Base-by-base conservation (phyloP, 306 rosid genomes). In the Clitoria ternatea region DNA sequence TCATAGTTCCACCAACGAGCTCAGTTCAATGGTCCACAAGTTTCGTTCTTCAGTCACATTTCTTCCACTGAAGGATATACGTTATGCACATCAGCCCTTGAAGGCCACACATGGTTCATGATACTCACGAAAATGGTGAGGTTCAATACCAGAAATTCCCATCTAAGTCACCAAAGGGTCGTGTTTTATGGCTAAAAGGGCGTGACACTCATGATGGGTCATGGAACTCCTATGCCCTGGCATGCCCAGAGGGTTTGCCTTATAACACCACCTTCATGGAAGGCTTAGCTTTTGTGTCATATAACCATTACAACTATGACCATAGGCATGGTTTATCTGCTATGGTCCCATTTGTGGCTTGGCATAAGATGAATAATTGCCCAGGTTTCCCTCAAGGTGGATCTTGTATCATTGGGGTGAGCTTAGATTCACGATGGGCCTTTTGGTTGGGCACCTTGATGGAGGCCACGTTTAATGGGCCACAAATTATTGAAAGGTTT, bases 71-170 rank as follows among this genome's bases (percentile, higher is more conserved):
- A 87, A 87, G 65, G 91, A 90, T 59, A 74, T 87, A 19, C 88
- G 89, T 15, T 87, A 70, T 30, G 32, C 78, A 1, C 27, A 82
- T 2, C 42, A 1, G 61, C 93, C 8, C 86, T 80, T 1, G 66
- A 67, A 8, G 93, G 88, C 20, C 93, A 85, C 79, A 85, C 93
- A 6, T 85, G 96, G 93, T 85, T 90, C 85, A 87, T 90, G 91
- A 90, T 29, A 61, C 79, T 0, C 86, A 65, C 4, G 47, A 82
- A 57, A 80, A 76, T 23, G 92, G 92, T 13, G 84, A 83, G 22
- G 93, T 85, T 18, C 92, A 87, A 57, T 87, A 75, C 85, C 92
- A 82, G 33, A 80, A 74, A 13, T 87, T 87, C 75, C 96, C 96
- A n/a, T 84, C 93, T 3, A 55, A 40, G 3, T 72, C 79, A 1